Evolutionary conservation across 2,329 filamentous ascomycete species (phyloP).

Genomic region (Fusarium duplospermum): DNA sequence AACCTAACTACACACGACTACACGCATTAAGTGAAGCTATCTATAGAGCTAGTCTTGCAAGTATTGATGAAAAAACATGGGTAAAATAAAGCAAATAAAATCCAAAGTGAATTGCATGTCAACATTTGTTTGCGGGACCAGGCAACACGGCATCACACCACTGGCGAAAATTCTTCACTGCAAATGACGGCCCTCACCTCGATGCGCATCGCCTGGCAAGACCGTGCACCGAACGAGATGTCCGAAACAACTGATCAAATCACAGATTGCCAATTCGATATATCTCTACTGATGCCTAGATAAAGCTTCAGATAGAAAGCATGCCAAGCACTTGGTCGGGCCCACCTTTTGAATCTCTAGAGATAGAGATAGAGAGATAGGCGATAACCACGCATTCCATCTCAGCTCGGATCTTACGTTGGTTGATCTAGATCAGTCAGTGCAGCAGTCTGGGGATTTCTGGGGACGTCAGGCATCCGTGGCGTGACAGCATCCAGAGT

Average conservation of each 20-base stretch:
- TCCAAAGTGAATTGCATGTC: neutral
- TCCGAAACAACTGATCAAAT: neutral
- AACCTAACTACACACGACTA: neutral
- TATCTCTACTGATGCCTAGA: neutral
- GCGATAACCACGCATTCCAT: slow-evolving; percentile 20
- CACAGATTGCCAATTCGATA: neutral
- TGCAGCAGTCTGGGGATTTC: slow-evolving; percentile 11
- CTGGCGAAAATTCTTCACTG: neutral
- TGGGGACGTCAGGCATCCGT: slow-evolving; percentile 10
- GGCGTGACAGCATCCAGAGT: slow-evolving; percentile 12
- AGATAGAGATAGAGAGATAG: slow-evolving; percentile 30
- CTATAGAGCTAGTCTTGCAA: neutral
- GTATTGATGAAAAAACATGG: neutral
- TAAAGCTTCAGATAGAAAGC: neutral
- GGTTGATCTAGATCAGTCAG: slow-evolving; percentile 12
- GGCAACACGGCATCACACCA: neutral
- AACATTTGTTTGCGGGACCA: neutral
- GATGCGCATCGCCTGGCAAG: neutral
- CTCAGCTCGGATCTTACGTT: slow-evolving; percentile 18
- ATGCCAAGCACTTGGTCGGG: neutral
- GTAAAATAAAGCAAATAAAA: neutral
- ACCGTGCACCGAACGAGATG: neutral
- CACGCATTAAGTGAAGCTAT: neutral
- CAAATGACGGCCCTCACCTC: neutral
- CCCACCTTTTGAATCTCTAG: slow-evolving; percentile 8